Conservation (phyloP, 2,329 filamentous ascomycete species). For the Zarea fungicola region DNA sequence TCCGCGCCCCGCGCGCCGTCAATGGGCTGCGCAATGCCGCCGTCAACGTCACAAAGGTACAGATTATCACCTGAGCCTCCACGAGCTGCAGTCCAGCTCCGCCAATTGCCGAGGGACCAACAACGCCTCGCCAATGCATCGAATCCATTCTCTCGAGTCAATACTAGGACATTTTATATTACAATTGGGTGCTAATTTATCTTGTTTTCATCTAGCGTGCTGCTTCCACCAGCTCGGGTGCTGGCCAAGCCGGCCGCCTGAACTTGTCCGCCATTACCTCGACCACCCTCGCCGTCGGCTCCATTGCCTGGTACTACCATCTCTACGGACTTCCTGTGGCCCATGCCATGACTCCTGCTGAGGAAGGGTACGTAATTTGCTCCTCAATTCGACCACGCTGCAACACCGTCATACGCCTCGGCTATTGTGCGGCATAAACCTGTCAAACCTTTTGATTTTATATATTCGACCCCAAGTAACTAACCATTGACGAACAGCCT, state of each 20-base stretch:
- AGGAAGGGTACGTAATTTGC: constrained; percentile 85
- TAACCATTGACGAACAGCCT: constrained; percentile 56
- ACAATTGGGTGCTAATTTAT: constrained; percentile 32
- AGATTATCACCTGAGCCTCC: constrained; percentile 23
- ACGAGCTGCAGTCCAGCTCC: constrained; percentile 19
- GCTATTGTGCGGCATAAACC: constrained; percentile 15
- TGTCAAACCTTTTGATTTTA: background rate
- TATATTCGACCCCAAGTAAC: constrained; percentile 13
- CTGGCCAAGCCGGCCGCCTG: constrained; percentile 67
- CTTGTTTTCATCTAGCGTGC: constrained; percentile 45
- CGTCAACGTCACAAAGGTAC: constrained; percentile 69
- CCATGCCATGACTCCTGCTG: constrained; percentile 84
- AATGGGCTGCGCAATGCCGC: constrained; percentile 70
- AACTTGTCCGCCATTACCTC: constrained; percentile 84
- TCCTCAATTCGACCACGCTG: background rate
- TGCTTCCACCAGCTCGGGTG: constrained; percentile 68
- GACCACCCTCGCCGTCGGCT: constrained; percentile 79
- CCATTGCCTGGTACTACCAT: constrained; percentile 95
- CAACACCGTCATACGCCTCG: background rate
- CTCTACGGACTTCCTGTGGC: constrained; percentile 86
- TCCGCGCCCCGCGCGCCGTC: constrained; percentile 84
- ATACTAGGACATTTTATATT: constrained; percentile 16
- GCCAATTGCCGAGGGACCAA: constrained; percentile 32
- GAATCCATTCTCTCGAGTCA: constrained; percentile 15
- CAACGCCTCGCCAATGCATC: constrained; percentile 26